Evolutionary conservation across 768 basidiomycete genomes (phyloP), one percentile per base, ranked within the genome.

Genomic region (Plicaturopsis crispa): DNA sequence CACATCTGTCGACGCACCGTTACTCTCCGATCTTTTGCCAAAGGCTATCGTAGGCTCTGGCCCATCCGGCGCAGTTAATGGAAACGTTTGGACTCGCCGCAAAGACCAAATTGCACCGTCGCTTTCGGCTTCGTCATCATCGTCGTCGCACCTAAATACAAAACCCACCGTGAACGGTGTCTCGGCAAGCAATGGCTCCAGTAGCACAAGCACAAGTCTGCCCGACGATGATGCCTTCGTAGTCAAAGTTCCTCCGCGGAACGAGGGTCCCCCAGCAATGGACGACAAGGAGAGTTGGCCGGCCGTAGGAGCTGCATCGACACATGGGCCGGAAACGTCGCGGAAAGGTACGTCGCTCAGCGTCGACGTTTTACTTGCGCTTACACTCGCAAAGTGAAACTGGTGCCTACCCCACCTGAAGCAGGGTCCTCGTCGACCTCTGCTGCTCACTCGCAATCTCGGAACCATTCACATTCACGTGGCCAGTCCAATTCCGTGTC

Each of bases 231-330:
- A 77, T 54, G 61, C 72, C 3, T 69, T 73, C 43, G 55, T 73
- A 36, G 62, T 74, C 17, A 63, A 63, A 14, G 43, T 61, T 10
- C 56, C 55, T 13, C 57, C 61, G 13, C 57, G 56, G 31, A 40
- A 55, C 24, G 31, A 43, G 16, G 35, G 52, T 20, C 50, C 53
- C 12, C 55, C 58, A 13, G 44, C 56, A 5, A 48, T 56, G 24
- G 52, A 57, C 33, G 65, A 70, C 45, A 26, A 52, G 2, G 63
- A 65, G 18, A 57, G 50, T 41, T 70, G 70, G 71, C 75, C 68
- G 26, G 70, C 65, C 42, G 65, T 63, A 18, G 65, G 69, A 16
- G 67, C 63, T 44, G 34, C 58, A 4, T 35, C 39, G 12, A 30
- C 43, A 5, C 38, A 50, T n/a, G 31, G 31, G 47, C 32, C 22